Percentiles rank a stretch among this genome's conserved stretches.
Conservation (phyloP, 2,329 filamentous ascomycete species). For the Aspergillus sergii region DNA sequence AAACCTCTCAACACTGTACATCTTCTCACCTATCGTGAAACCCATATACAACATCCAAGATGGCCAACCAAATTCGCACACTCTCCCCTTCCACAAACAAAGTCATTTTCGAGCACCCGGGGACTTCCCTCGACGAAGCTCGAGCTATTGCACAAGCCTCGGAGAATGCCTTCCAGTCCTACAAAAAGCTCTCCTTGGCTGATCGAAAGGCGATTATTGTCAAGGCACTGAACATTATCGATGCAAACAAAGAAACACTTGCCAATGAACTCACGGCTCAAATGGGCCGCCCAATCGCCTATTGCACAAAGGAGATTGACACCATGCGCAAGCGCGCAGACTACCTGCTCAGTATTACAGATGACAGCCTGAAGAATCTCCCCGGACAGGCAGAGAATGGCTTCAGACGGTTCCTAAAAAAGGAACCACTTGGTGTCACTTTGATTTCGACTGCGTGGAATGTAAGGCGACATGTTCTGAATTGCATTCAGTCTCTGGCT, state of each 20-base stretch:
- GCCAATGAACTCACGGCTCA: conserved; percentile 82
- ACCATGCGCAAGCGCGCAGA: conserved; percentile 82
- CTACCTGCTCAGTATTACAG: conserved; percentile 79
- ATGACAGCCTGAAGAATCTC: conserved; percentile 75
- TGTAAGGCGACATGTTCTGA: conserved; percentile 56
- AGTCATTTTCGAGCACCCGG: conserved; percentile 76
- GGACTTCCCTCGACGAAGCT: conserved; percentile 49
- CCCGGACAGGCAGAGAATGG: conserved; percentile 80
- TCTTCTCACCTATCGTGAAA: background rate
- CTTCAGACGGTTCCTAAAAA: conserved; percentile 84
- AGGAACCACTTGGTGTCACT: conserved; percentile 81
- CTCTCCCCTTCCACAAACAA: conserved; percentile 89
- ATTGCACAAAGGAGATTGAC: conserved; percentile 75
- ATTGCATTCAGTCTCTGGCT: background rate
- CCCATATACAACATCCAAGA: conserved; percentile 11
- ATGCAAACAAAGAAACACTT: conserved; percentile 71
- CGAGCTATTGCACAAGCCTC: conserved; percentile 27
- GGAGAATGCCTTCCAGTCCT: conserved; percentile 47
- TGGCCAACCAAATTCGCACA: conserved; percentile 52
- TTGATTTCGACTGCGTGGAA: conserved; percentile 92
- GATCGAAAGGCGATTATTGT: conserved; percentile 79
- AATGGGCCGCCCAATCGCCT: conserved; percentile 89
- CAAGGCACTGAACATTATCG: conserved; percentile 72
- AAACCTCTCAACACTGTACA: background rate
- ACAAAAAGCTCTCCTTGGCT: conserved; percentile 69